These are phyloP conservation scores for Hygrocybe punicea DNA, from an alignment of 768 basidiomycete species.

Conservation along the genomic window DNA sequence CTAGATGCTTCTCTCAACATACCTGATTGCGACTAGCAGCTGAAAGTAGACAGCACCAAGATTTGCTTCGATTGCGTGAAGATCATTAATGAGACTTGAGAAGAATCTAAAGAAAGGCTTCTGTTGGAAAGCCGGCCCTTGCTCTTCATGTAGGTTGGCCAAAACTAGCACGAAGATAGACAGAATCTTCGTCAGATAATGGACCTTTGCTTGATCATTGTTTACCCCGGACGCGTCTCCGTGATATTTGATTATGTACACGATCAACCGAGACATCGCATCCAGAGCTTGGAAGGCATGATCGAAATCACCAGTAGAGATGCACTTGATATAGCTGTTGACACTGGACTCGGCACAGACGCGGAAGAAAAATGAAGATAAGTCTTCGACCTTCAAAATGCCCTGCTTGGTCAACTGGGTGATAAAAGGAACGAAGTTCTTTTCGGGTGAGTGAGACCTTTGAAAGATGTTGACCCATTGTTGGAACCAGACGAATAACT, in stretches of 20 bases:
- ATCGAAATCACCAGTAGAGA: constrained; percentile 66
- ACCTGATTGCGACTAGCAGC: constrained; percentile 85
- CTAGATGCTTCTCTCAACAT: constrained; percentile 15
- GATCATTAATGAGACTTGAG: constrained; percentile 90
- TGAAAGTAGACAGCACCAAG: constrained; percentile 90
- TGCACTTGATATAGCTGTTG: constrained; percentile 76
- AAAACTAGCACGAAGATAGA: constrained; percentile 96
- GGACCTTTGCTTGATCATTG: constrained; percentile 92
- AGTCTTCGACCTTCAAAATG: constrained; percentile 91
- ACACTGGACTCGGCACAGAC: constrained; percentile 95
- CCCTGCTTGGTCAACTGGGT: constrained; percentile 97
- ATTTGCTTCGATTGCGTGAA: constrained; percentile 79
- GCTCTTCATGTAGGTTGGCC: constrained; percentile 92
- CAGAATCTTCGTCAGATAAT: constrained; percentile 94
- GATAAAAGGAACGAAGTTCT: constrained; percentile 93
- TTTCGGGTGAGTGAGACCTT: constrained; percentile 85
- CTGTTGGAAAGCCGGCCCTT: constrained; percentile 87
- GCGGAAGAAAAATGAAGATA: constrained; percentile 97
- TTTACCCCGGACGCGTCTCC: constrained; percentile 91
- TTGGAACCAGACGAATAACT: constrained; percentile 77
- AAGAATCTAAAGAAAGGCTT: constrained; percentile 99
- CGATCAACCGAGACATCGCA: constrained; percentile 90
- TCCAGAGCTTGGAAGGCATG: constrained; percentile 90
- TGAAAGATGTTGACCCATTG: constrained; percentile 97
- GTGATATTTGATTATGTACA: constrained; percentile 99